Percentiles rank a stretch among this genome's conserved stretches.
Evolutionary conservation across 176 grass and related monocot species (phyloP).

Genomic region (Bonia amplexicaulis): DNA sequence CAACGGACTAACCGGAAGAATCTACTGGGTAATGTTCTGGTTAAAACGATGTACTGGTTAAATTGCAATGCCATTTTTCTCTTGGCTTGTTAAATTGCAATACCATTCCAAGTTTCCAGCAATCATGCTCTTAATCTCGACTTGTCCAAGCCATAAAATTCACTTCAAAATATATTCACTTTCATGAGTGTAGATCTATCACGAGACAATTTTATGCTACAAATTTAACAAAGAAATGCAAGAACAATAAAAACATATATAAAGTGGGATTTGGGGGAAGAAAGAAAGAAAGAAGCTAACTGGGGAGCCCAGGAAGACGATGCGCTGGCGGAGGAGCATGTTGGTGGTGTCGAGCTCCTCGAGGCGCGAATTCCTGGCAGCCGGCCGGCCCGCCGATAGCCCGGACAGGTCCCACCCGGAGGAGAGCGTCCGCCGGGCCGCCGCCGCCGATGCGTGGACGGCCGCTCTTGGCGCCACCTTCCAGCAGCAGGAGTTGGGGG

Average conservation of each 20-base stretch:
- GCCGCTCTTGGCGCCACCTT: slow-evolving; percentile 12
- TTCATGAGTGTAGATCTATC: neutral
- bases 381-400: slow-evolving; percentile 14
- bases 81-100: neutral
- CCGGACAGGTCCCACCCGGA: slow-evolving; percentile 44
- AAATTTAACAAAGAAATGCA: neutral
- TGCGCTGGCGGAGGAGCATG: slow-evolving; percentile 78
- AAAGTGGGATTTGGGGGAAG: neutral
- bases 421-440: slow-evolving; percentile 30
- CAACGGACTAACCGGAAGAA: neutral
- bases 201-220: neutral
- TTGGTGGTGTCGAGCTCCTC: slow-evolving; percentile 73
- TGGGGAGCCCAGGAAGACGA: slow-evolving; percentile 78
- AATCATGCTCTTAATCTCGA: neutral
- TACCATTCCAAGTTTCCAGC: neutral
- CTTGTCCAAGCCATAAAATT: neutral
- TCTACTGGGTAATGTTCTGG: neutral
- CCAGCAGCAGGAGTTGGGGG: neutral
- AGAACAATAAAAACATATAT: neutral
- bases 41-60: neutral
- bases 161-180: neutral
- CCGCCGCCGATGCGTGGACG: slow-evolving; percentile 21
- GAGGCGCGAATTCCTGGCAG: slow-evolving; percentile 40
- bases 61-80: neutral
- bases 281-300: slow-evolving; percentile 22